Percentiles rank a stretch among this genome's conserved stretches.
phyloP scores from a whole-genome alignment of 805 yeast species.

The Lipomyces starkeyi region DNA sequence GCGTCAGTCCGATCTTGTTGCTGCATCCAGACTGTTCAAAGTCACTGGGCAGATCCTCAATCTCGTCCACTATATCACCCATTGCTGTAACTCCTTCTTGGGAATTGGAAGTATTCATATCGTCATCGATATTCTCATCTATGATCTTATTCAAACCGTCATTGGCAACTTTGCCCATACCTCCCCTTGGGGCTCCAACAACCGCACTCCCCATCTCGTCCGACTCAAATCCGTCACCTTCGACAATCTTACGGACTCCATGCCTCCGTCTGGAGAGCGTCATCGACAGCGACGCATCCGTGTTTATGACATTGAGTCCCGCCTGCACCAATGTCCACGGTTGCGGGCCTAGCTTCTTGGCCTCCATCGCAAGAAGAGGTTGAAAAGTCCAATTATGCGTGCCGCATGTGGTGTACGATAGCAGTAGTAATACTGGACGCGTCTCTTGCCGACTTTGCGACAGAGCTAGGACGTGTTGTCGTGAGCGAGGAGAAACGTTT shows the following conservation, averaged over 20 bases:
- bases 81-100: not conserved
- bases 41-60: constrained; percentile 1
- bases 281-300: not conserved
- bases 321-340: not conserved
- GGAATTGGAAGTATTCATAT: not conserved
- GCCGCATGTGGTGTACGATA: not conserved
- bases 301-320: not conserved
- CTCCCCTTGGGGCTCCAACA: not conserved
- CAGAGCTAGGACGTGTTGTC: not conserved
- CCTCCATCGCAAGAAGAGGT: not conserved
- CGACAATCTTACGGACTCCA: not conserved
- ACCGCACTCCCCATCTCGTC: not conserved
- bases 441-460: not conserved
- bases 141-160: not conserved
- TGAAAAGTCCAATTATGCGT: not conserved
- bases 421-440: not conserved
- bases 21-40: not conserved
- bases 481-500: not conserved
- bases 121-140: not conserved
- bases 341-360: not conserved
- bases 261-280: not conserved
- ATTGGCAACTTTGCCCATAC: not conserved
- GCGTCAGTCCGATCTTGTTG: not conserved
- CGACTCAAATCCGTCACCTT: not conserved
- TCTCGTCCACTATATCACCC: not conserved